Evolutionary conservation across 352 stramenopile genomes (phyloP).

Genomic region (Globisporangium paddicum): DNA sequence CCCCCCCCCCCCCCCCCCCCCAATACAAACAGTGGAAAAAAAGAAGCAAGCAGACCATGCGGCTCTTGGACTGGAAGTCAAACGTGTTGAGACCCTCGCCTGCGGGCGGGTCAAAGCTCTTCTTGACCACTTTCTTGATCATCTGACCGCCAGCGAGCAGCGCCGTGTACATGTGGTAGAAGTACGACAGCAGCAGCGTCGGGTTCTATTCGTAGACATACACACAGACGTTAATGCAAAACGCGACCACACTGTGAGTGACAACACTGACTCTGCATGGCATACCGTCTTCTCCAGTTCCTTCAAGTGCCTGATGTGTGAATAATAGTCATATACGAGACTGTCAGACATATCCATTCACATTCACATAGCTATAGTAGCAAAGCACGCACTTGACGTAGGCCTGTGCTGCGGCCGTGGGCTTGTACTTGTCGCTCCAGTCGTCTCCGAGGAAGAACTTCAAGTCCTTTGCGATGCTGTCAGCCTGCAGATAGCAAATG

Average conservation of each 20-base stretch:
- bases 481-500: constrained; percentile 25
- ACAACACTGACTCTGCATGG: background rate
- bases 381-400: constrained; percentile 44
- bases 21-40: too few relatives aligned
- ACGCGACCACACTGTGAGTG: background rate
- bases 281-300: constrained; percentile 47
- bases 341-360: background rate
- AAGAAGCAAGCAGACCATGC: constrained; percentile 21
- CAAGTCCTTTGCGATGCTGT: constrained; percentile 56
- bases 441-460: constrained; percentile 53
- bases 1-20: too few relatives aligned
- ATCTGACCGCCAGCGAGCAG: constrained; percentile 57
- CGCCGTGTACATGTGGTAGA: constrained; percentile 75
- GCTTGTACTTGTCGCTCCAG: constrained; percentile 51
- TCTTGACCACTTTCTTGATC: constrained; percentile 65
- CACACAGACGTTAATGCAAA: too few relatives aligned
- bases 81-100: constrained; percentile 49
- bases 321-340: background rate
- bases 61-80: constrained; percentile 45
- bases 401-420: constrained; percentile 37
- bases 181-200: constrained; percentile 53
- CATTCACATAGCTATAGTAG: background rate
- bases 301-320: constrained; percentile 50
- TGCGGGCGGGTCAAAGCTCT: constrained; percentile 37
- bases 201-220: too few relatives aligned